Evolutionary conservation across 768 basidiomycete species (phyloP).

Genomic region (Serpula lacrymans): DNA sequence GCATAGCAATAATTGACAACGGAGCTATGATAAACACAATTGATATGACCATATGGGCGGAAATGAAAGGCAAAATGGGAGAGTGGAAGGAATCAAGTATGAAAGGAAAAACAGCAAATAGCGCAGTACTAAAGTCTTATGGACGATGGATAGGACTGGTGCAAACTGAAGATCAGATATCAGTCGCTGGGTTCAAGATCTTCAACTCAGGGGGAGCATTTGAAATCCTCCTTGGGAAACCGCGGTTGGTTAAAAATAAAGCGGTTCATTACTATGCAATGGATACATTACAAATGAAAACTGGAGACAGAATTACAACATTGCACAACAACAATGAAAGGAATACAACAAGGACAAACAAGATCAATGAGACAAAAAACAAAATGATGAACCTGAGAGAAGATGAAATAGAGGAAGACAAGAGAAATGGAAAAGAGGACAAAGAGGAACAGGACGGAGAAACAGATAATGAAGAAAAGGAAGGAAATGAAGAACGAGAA

Average conservation of each 20-base stretch:
- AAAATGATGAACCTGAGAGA: no score
- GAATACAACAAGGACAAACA: no score
- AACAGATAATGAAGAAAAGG: no score
- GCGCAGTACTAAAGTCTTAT: not conserved
- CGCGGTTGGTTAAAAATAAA: slow-evolving; percentile 15
- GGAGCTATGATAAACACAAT: slow-evolving; percentile 2
- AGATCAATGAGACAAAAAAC: no score
- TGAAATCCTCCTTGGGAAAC: slow-evolving; percentile 28
- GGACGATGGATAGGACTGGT: not conserved
- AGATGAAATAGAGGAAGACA: no score
- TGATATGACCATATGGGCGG: slow-evolving; percentile 8
- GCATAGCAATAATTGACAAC: not conserved
- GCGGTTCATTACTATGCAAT: slow-evolving; percentile 28
- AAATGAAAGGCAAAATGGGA: slow-evolving; percentile 3
- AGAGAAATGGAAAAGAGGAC: no score
- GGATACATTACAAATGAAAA: no score
- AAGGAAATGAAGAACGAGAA: no score
- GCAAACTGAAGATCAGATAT: not conserved
- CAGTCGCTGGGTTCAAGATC: slow-evolving; percentile 4
- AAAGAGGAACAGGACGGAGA: no score
- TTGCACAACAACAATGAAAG: no score
- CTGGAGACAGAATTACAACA: no score
- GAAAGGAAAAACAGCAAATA: not conserved
- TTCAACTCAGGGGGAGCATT: slow-evolving; percentile 23
- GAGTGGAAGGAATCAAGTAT: not conserved